phyloP scores from a whole-genome alignment of 441 rosid species.

The Croton laevigatus region DNA sequence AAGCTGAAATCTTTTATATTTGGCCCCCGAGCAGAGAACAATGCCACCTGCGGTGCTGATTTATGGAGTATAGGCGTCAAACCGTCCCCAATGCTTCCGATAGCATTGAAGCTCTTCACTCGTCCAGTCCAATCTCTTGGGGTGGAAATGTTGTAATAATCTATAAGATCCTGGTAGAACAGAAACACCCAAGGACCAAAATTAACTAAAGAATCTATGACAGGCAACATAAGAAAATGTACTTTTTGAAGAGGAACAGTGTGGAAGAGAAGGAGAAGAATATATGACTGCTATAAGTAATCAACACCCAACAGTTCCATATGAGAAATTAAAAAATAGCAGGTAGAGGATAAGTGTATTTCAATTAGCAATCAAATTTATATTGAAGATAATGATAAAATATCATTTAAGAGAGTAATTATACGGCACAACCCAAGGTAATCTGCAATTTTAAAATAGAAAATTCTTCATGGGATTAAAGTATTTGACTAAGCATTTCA shows the following conservation, averaged over 20 bases:
- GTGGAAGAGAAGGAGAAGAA: background rate
- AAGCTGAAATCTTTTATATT: slow-evolving; percentile 90
- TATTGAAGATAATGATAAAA: background rate
- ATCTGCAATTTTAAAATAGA: slow-evolving; percentile 1
- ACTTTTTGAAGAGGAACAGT: background rate
- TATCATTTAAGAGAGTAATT: background rate
- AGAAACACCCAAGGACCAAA: slow-evolving; percentile 15
- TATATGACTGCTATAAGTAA: background rate
- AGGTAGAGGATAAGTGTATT: background rate
- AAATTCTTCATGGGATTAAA: background rate
- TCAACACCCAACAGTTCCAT: background rate
- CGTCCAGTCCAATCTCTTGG: slow-evolving; percentile 95
- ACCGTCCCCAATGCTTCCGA: slow-evolving; percentile 91
- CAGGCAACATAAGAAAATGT: background rate
- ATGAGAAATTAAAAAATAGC: background rate
- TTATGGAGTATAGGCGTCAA: slow-evolving; percentile 88
- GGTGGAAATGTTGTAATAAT: slow-evolving; percentile 86
- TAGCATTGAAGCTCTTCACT: slow-evolving; percentile 78
- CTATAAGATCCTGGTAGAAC: slow-evolving; percentile 74
- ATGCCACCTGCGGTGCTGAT: slow-evolving; percentile 97
- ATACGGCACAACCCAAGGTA: slow-evolving; percentile 5
- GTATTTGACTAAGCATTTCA: background rate
- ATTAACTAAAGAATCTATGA: slow-evolving; percentile 8
- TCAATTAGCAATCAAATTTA: background rate
- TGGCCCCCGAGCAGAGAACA: slow-evolving; percentile 97